phyloP scores from a whole-genome alignment of 1,139 yeast genomes.

The Geotrichum aggregatum region DNA sequence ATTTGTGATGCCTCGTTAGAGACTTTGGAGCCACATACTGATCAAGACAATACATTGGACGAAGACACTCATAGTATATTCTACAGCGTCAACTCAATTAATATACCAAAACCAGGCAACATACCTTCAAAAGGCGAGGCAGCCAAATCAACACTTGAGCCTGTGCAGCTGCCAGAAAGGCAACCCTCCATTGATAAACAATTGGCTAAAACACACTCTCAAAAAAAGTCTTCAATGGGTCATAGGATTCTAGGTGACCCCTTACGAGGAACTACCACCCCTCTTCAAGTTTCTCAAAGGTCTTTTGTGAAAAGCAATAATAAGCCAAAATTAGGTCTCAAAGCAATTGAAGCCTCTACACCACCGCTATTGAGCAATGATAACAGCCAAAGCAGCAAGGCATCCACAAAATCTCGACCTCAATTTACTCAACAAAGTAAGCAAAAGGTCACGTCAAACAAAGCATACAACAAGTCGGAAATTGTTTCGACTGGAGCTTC shows the following conservation, averaged over 20 bases:
- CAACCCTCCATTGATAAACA: conserved; percentile 45
- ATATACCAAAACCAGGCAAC: conserved; percentile 22
- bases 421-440: no score
- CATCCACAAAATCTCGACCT: no score
- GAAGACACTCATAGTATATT: background rate
- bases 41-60: no score
- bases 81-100: background rate
- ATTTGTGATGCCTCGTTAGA: no score
- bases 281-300: conserved; percentile 19
- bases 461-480: no score
- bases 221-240: conserved; percentile 18
- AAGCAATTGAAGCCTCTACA: background rate
- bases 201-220: conserved; percentile 13
- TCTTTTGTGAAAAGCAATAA: no score
- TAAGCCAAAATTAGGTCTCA: background rate
- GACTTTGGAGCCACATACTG: no score
- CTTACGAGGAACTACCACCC: conserved; percentile 11
- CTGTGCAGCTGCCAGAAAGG: conserved; percentile 46
- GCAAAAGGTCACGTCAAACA: no score
- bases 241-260: conserved; percentile 11
- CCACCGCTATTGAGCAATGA: no score
- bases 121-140: conserved; percentile 29
- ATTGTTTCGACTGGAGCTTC: no score
- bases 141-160: conserved; percentile 34
- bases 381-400: no score